Percentiles rank a stretch among this genome's conserved stretches.
Evolutionary conservation across 352 stramenopile species (phyloP).

Genomic region (Peronospora tabacina): DNA sequence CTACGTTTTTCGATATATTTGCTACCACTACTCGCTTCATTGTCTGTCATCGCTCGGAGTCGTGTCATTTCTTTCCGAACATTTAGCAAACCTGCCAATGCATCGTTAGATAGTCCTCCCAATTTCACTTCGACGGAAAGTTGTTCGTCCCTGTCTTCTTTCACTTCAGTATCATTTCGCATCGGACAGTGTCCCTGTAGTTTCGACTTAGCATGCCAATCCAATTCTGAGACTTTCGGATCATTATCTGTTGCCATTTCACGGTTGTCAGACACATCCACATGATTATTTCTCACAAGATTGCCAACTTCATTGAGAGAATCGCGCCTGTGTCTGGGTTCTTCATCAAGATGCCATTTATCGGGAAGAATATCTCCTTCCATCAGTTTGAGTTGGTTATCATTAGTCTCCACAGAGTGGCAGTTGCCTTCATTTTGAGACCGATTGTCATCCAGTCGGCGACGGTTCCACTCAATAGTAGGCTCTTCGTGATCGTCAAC

Average conservation of each 20-base stretch:
- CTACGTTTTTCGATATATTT: conserved; percentile 5
- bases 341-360: conserved; percentile 17
- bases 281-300: conserved; percentile 7
- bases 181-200: conserved; percentile 4
- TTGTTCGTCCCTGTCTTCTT: conserved; percentile 8
- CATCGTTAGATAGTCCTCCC: conserved; percentile 11
- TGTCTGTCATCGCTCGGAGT: conserved; percentile 21
- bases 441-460: conserved; percentile 3
- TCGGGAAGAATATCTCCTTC: not conserved
- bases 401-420: not conserved
- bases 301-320: conserved; percentile 13
- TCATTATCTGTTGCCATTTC: not conserved
- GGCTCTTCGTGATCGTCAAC: conserved; percentile 10
- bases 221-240: not conserved
- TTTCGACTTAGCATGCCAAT: conserved; percentile 4
- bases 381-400: conserved; percentile 3
- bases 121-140: not conserved
- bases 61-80: conserved; percentile 21
- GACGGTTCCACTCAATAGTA: conserved; percentile 5
- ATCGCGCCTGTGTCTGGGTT: conserved; percentile 8
- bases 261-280: conserved; percentile 1
- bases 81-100: conserved; percentile 21
- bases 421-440: not conserved
- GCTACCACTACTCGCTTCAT: not conserved
- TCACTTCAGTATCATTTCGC: conserved; percentile 6